Conservation (phyloP, 2,329 filamentous ascomycete genomes). For the Alternaria rosae region DNA sequence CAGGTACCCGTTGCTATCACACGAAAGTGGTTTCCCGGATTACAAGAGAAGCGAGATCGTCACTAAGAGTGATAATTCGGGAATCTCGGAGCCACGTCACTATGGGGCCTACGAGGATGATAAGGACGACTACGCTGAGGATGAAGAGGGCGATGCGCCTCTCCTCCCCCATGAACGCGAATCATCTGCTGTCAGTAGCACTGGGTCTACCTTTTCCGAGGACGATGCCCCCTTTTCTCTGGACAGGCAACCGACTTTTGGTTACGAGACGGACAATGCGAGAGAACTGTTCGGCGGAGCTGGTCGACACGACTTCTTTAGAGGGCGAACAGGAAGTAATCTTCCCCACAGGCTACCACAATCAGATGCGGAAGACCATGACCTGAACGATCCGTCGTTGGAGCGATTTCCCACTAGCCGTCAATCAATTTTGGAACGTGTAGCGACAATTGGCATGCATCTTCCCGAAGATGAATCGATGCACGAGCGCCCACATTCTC, state of each 20-base stretch:
- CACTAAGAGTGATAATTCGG: conserved; percentile 25
- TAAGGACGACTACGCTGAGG: neutral
- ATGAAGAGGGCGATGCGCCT: conserved; percentile 21
- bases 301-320: conserved; percentile 24
- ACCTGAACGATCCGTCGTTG: conserved; percentile 38
- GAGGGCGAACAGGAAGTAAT: conserved; percentile 27
- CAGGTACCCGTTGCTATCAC: conserved; percentile 45
- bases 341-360: conserved; percentile 38
- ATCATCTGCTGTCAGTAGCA: conserved; percentile 14
- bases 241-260: conserved; percentile 16
- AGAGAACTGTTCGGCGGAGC: conserved; percentile 17
- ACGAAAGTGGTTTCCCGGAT: conserved; percentile 42
- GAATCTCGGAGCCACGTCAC: conserved; percentile 18
- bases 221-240: conserved; percentile 14
- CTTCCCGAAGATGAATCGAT: conserved; percentile 37
- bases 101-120: conserved; percentile 13
- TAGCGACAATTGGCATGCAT: conserved; percentile 34
- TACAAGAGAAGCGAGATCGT: conserved; percentile 18
- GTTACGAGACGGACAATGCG: conserved; percentile 16
- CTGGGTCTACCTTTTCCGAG: conserved; percentile 24
- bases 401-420: conserved; percentile 40
- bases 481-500: conserved; percentile 27
- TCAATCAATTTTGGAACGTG: conserved; percentile 38
- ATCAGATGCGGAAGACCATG: conserved; percentile 39
- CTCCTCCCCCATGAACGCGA: conserved; percentile 35